These are phyloP conservation scores for Citrullus mucosospermus DNA, from an alignment of 306 rosid species.

Conservation along the genomic window DNA sequence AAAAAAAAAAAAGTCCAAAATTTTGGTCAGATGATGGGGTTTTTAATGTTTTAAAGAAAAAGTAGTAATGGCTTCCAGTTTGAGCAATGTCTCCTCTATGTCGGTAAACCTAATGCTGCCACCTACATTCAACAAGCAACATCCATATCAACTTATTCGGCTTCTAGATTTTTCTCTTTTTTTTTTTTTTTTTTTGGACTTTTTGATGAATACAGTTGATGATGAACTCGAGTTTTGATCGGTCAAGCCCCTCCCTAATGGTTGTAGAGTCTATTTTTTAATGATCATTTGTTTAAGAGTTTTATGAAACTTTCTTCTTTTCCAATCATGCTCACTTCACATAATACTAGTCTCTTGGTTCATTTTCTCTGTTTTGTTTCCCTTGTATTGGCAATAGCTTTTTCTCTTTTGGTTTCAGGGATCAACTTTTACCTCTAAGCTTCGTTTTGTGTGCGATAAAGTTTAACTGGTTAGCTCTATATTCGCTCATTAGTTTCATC, in stretches of 20 bases:
- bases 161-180: not conserved
- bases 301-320: not conserved
- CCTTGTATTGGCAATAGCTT: not conserved
- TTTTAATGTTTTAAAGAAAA: not conserved
- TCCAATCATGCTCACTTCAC: not conserved
- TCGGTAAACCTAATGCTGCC: conserved; percentile 1
- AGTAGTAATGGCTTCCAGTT: not conserved
- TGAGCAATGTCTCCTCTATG: conserved; percentile 2
- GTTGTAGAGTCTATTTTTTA: not conserved
- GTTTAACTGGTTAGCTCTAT: not conserved
- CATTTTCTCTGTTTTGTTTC: not conserved
- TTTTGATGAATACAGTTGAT: not conserved
- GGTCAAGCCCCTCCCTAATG: conserved; percentile 4
- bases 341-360: not conserved
- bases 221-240: not conserved
- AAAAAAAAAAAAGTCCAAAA: not conserved
- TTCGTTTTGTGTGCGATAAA: not conserved
- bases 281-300: not conserved
- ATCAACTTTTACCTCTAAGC: not conserved
- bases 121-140: not conserved
- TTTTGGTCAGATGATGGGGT: not conserved
- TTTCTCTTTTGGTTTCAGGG: not conserved
- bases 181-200: not conserved
- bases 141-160: not conserved
- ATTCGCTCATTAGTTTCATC: not conserved